These are phyloP conservation scores for Aegilops bicornis DNA, from an alignment of 176 grass and related monocot species.

Conservation along the genomic window DNA sequence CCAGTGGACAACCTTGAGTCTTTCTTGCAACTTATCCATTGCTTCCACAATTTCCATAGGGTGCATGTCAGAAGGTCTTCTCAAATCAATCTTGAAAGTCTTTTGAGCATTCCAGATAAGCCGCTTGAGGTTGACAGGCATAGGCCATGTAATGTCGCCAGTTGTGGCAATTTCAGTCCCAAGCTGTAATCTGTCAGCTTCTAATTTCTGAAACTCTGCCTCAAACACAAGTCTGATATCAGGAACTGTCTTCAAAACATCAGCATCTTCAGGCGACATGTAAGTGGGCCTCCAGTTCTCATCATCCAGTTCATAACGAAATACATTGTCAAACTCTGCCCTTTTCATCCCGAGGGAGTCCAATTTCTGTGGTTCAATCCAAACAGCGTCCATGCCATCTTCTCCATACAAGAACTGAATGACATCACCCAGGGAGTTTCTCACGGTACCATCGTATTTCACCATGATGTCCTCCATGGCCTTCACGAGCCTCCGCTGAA, in stretches of 20 bases:
- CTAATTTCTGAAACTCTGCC: constrained; percentile 93
- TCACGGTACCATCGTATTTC: constrained; percentile 95
- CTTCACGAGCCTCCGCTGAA: constrained; percentile 90
- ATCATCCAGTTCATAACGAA: constrained; percentile 84
- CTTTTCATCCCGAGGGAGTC: constrained; percentile 95
- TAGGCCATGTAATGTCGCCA: constrained; percentile 78
- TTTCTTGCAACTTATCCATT: constrained; percentile 94
- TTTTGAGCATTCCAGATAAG: constrained; percentile 99
- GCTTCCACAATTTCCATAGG: constrained; percentile 99
- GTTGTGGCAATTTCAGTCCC: constrained; percentile 88
- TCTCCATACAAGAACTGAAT: constrained; percentile 99
- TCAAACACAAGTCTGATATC: constrained; percentile 97
- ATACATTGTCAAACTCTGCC: constrained; percentile 67
- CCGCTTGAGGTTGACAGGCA: constrained; percentile 95
- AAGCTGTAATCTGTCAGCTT: constrained; percentile 84
- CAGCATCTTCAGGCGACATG: constrained; percentile 87
- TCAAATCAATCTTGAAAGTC: constrained; percentile 95
- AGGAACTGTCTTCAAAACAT: constrained; percentile 85
- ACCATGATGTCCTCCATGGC: constrained; percentile 99
- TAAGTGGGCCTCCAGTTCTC: constrained; percentile 91
- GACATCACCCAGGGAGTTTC: constrained; percentile 92
- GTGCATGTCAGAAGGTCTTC: constrained; percentile 93
- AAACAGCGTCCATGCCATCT: constrained; percentile 99
- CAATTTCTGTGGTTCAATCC: constrained; percentile 93
- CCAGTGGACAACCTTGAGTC: constrained; percentile 95